These are phyloP conservation scores for Rhypophila decipiens DNA, from an alignment of 495 filamentous ascomycete species.

Conservation along the genomic window DNA sequence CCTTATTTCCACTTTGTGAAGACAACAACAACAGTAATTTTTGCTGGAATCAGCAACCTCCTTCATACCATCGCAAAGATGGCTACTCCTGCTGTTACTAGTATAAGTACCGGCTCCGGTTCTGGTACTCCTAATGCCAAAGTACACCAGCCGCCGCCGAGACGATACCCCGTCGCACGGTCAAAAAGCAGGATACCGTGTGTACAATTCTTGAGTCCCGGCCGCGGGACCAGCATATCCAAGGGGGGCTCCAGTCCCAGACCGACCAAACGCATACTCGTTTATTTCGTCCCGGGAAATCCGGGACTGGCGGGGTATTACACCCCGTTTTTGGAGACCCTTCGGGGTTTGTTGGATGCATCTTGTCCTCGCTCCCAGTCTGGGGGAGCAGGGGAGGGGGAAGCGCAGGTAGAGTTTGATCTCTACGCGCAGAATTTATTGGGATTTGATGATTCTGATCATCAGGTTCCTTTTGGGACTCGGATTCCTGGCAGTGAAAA, in stretches of 20 bases:
- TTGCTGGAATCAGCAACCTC: no score
- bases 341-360: conserved; percentile 32
- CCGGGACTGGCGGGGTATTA: conserved; percentile 85
- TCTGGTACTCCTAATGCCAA: no score
- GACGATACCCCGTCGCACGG: background rate
- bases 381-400: no score
- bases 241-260: background rate
- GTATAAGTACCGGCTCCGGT: no score
- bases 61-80: no score
- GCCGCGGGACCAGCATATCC: no score
- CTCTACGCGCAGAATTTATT: conserved; percentile 66
- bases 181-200: background rate
- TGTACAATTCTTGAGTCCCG: no score
- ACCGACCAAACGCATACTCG: conserved; percentile 25
- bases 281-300: conserved; percentile 76
- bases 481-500: no score
- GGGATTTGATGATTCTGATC: conserved; percentile 58
- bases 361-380: no score
- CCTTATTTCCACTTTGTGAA: no score
- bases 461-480: conserved; percentile 32
- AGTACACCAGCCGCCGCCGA: background rate
- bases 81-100: no score
- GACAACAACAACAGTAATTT: no score
- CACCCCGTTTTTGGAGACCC: conserved; percentile 52
- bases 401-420: conserved; percentile 30